Evolutionary conservation across 2,329 filamentous ascomycete species (phyloP).

Genomic region (Colletotrichum destructivum): DNA sequence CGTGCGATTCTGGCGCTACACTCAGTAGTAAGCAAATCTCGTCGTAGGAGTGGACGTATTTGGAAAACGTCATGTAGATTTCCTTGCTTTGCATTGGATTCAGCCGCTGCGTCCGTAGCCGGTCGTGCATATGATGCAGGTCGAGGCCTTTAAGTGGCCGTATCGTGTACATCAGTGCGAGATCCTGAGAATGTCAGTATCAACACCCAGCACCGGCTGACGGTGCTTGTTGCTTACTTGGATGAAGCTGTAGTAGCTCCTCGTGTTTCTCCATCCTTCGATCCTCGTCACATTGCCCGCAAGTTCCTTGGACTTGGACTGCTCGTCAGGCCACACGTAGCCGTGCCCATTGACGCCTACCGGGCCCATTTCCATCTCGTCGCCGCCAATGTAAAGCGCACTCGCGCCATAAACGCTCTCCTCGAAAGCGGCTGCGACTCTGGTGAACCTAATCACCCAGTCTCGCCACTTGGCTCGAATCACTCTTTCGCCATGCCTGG

Average conservation of each 20-base stretch:
- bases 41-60: constrained; percentile 83
- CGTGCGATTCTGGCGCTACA: constrained; percentile 87
- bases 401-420: constrained; percentile 95
- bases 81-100: constrained; percentile 82
- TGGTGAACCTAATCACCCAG: constrained; percentile 94
- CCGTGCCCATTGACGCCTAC: constrained; percentile 84
- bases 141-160: constrained; percentile 86
- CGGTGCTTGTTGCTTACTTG: constrained; percentile 69
- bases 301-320: constrained; percentile 85
- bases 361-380: constrained; percentile 74
- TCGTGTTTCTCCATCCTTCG: constrained; percentile 95
- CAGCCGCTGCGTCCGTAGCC: constrained; percentile 85
- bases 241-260: constrained; percentile 96
- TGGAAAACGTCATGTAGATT: constrained; percentile 86
- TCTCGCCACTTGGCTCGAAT: constrained; percentile 94
- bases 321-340: constrained; percentile 93
- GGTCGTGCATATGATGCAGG: constrained; percentile 92
- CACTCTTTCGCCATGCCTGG: constrained; percentile 89
- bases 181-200: constrained; percentile 64
- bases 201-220: neutral
- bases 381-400: constrained; percentile 86
- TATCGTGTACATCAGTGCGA: constrained; percentile 74
- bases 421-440: constrained; percentile 93
- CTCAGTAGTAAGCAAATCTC: constrained; percentile 88
- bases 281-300: constrained; percentile 93